Evolutionary conservation across 179 eudicot genomes (phyloP).

Genomic region (Spergularia azorica): DNA sequence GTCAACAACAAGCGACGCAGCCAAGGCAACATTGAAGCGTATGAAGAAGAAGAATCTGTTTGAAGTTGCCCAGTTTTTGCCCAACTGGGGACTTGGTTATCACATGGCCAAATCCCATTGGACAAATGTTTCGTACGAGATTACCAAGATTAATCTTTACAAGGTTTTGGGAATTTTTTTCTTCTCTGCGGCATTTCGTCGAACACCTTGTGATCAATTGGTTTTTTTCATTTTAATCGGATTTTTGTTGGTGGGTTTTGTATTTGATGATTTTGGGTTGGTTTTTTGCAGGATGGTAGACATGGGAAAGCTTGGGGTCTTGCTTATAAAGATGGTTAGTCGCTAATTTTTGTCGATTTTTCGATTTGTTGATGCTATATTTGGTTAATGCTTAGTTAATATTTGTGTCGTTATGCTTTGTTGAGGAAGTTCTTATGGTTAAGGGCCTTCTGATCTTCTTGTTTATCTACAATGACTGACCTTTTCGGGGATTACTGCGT

Average conservation of each 20-base stretch:
- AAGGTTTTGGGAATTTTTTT: constrained; percentile 43
- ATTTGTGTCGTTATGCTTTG: neutral
- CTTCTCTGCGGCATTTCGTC: constrained; percentile 27
- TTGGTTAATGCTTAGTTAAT: neutral
- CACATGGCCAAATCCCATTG: constrained; percentile 93
- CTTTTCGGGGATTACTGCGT: too few relatives aligned
- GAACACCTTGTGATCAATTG: constrained; percentile 27
- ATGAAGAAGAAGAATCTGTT: constrained; percentile 75
- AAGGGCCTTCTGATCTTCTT: too few relatives aligned
- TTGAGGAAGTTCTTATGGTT: too few relatives aligned
- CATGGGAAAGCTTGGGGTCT: constrained; percentile 99
- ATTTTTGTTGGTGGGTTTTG: constrained; percentile 4
- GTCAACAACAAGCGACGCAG: constrained; percentile 25
- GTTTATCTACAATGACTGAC: too few relatives aligned
- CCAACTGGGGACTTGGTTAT: constrained; percentile 93
- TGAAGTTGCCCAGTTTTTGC: constrained; percentile 82
- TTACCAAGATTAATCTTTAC: constrained; percentile 90
- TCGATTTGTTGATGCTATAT: neutral
- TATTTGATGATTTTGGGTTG: constrained; percentile 2
- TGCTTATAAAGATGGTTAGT: constrained; percentile 76
- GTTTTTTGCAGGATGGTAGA: constrained; percentile 73
- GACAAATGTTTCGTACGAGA: constrained; percentile 74
- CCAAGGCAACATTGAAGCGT: constrained; percentile 43
- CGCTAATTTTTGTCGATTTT: neutral
- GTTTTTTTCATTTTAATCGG: neutral